Conservation (phyloP, 148 eudicot species). For the Pharnaceum exiguum region DNA sequence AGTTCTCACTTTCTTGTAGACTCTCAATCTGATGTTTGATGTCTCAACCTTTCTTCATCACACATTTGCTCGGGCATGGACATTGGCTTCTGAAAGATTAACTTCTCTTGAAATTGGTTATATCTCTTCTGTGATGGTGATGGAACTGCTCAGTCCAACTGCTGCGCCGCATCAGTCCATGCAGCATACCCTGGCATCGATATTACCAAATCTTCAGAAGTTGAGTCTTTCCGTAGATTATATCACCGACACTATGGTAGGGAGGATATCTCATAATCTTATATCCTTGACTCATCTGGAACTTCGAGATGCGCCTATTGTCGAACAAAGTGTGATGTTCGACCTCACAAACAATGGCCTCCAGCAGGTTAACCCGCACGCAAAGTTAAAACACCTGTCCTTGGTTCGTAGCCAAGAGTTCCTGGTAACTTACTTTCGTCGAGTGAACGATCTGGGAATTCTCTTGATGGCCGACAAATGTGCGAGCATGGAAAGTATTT, state of each 20-base stretch:
- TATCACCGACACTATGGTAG: conserved; percentile 82
- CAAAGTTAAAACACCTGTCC: conserved; percentile 81
- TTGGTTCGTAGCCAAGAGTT: conserved; percentile 84
- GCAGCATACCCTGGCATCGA: conserved; percentile 29
- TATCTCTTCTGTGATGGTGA: conserved; percentile 74
- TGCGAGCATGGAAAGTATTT: conserved; percentile 78
- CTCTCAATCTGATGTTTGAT: conserved; percentile 79
- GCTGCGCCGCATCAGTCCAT: conserved; percentile 41
- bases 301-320: conserved; percentile 91
- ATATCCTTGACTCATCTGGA: conserved; percentile 66
- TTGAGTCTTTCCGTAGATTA: conserved; percentile 87
- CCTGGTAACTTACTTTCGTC: conserved; percentile 58
- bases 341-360: conserved; percentile 90
- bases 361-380: conserved; percentile 72
- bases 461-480: conserved; percentile 90
- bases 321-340: conserved; percentile 69
- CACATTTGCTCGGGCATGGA: conserved; percentile 81
- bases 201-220: conserved; percentile 61
- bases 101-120: conserved; percentile 76
- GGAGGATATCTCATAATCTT: conserved; percentile 60
- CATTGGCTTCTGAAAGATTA: conserved; percentile 59
- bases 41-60: conserved; percentile 75
- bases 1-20: conserved; percentile 39
- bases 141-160: conserved; percentile 71
- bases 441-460: conserved; percentile 89